These are phyloP conservation scores for Cladosporium sphaerospermum DNA, from an alignment of 2,329 filamentous ascomycete genomes.

Conservation along the genomic window DNA sequence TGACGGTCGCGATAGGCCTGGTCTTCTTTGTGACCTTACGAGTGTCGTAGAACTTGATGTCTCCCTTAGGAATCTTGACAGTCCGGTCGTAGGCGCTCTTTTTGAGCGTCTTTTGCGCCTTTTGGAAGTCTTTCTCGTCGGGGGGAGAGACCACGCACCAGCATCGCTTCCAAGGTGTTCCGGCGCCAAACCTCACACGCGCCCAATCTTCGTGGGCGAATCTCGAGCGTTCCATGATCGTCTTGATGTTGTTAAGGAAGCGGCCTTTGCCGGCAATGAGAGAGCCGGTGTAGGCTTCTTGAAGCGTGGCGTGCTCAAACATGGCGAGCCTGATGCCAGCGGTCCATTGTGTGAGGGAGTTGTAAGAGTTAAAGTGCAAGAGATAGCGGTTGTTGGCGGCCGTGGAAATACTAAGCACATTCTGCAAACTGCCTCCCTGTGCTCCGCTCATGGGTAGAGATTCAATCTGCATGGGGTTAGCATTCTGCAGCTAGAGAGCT, in stretches of 20 bases:
- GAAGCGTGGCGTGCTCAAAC: conserved; percentile 86
- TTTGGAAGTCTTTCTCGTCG: conserved; percentile 85
- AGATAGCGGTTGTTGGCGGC: conserved; percentile 93
- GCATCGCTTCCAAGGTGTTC: conserved; percentile 90
- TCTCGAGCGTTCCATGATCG: conserved; percentile 75
- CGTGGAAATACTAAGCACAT: conserved; percentile 92
- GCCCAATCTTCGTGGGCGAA: conserved; percentile 87
- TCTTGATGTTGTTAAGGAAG: conserved; percentile 77
- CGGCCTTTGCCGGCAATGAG: conserved; percentile 94
- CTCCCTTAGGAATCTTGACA: conserved; percentile 66
- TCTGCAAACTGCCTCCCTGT: conserved; percentile 76
- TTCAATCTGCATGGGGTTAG: conserved; percentile 38
- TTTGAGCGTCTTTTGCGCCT: conserved; percentile 71
- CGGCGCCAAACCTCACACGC: conserved; percentile 87
- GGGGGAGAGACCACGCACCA: conserved; percentile 94
- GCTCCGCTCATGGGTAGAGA: conserved; percentile 76
- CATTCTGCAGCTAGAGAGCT: too few relatives aligned
- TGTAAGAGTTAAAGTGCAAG: conserved; percentile 90
- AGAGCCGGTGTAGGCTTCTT: conserved; percentile 94
- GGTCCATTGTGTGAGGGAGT: conserved; percentile 93
- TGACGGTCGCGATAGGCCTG: conserved; percentile 83
- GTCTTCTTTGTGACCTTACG: conserved; percentile 88
- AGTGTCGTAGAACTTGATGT: conserved; percentile 91
- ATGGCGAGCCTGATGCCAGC: conserved; percentile 88
- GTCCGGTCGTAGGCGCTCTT: conserved; percentile 77